These are phyloP conservation scores for Acacia pycnantha DNA, from an alignment of 331 rosid genomes.

Conservation along the genomic window DNA sequence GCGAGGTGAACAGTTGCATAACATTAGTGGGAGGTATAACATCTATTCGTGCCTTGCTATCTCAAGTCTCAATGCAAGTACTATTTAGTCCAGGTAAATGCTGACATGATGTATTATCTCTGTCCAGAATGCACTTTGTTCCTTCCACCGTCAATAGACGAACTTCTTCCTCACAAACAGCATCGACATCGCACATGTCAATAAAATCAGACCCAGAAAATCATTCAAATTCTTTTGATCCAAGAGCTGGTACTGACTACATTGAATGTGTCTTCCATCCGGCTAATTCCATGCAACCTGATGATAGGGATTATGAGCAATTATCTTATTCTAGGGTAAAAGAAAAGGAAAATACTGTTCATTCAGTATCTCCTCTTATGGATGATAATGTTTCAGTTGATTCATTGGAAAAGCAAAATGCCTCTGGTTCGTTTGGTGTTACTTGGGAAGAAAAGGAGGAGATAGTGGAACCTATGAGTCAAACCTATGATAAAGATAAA, in stretches of 20 bases:
- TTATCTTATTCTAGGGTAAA: slow-evolving; percentile 47
- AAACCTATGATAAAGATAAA: slow-evolving; percentile 46
- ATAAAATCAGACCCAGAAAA: slow-evolving; percentile 42
- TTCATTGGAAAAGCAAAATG: slow-evolving; percentile 56
- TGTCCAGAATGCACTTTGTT: slow-evolving; percentile 60
- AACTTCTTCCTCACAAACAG: slow-evolving; percentile 36
- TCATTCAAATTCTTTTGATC: slow-evolving; percentile 67
- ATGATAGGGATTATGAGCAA: slow-evolving; percentile 49
- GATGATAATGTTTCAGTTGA: slow-evolving; percentile 51
- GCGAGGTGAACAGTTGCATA: slow-evolving; percentile 53
- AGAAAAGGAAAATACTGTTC: slow-evolving; percentile 42
- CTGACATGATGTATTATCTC: slow-evolving; percentile 28
- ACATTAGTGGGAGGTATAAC: slow-evolving; percentile 67
- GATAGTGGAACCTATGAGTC: slow-evolving; percentile 62
- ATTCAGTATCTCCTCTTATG: slow-evolving; percentile 42
- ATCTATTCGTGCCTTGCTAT: slow-evolving; percentile 4
- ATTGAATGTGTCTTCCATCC: slow-evolving; percentile 71
- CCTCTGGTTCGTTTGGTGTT: slow-evolving; percentile 65
- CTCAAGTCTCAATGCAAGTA: neutral
- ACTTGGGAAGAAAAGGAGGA: slow-evolving; percentile 95
- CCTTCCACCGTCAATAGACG: slow-evolving; percentile 38
- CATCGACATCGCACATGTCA: slow-evolving; percentile 38
- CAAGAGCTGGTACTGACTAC: slow-evolving; percentile 63
- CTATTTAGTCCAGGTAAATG: slow-evolving; percentile 33
- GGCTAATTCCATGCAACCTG: slow-evolving; percentile 46